Evolutionary conservation across 305 asterid genomes (phyloP), one percentile per base, ranked within the genome.

Genomic region (Plantago coronopus): DNA sequence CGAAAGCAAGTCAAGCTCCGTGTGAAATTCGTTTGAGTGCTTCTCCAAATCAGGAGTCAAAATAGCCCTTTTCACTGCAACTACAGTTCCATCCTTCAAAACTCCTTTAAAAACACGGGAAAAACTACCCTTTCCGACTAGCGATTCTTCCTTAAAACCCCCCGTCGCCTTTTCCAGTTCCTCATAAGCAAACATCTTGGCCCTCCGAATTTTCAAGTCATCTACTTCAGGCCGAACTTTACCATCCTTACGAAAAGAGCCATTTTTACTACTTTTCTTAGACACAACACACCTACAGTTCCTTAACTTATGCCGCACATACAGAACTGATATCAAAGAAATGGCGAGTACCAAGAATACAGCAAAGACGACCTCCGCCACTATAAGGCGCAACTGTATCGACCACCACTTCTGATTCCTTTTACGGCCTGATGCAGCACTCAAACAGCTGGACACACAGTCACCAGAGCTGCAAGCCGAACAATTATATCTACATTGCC

Each of bases 41-140:
- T 75, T 78, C 1, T 80, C 53, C 20, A 69, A 20, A 0, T 79
- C 57, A 18, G 59, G 10, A 54, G 74, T 72, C 6, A 61, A 74
- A 19, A 70, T 37, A 12, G 63, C 58, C 70, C 91, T 74, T 0
- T 89, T 89, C 44, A 89, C 58, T 57, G 95, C 97, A 3, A 89
- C 95, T 40, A 70, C 78, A 9, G 88, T 85, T 34, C 95, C 96
- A 11, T 82, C 68, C n/a, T 81, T 81, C 4, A 89, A 80, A 25
- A 84, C 87, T 17, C 91, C 96, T 62, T 89, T 89, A 72, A 86
- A 86, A 44, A 89, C 96, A 18, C 84, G 74, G 12, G 95, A 95
- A 68, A 86, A 95, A 78, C 96, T 89, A 56, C 95, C 96, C 47
- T 85, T 71, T 29, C 96, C 95, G 17, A 89, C 54, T 10, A 86